phyloP scores from a whole-genome alignment of 2,329 filamentous ascomycete genomes.

The Polychaeton citri region DNA sequence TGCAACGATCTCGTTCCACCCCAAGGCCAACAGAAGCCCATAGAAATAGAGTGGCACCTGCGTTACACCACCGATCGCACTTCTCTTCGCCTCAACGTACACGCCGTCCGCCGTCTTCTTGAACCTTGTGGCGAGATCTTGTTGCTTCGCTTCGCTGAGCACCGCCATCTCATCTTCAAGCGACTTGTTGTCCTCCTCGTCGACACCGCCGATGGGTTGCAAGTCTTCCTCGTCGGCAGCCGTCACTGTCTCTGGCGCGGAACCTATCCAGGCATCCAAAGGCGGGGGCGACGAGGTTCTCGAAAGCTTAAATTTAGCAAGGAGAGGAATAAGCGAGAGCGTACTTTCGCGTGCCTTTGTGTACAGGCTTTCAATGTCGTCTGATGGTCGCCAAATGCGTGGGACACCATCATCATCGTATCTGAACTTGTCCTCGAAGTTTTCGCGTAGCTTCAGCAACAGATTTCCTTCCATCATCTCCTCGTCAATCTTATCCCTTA shows the following conservation, averaged over 20 bases:
- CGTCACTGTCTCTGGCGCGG: conserved; percentile 59
- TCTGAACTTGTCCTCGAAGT: conserved; percentile 98
- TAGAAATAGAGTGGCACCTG: conserved; percentile 96
- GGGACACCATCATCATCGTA: conserved; percentile 93
- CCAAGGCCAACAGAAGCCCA: conserved; percentile 70
- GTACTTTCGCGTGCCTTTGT: conserved; percentile 87
- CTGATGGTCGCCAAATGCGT: conserved; percentile 88
- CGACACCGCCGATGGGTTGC: conserved; percentile 77
- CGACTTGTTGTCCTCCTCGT: conserved; percentile 78
- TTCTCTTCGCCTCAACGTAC: conserved; percentile 94
- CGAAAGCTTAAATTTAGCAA: conserved; percentile 69
- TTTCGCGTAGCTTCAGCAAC: conserved; percentile 85
- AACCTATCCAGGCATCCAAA: conserved; percentile 72
- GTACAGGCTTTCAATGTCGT: conserved; percentile 94
- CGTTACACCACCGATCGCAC: conserved; percentile 87
- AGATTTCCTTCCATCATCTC: conserved; percentile 98
- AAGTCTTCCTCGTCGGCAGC: conserved; percentile 83
- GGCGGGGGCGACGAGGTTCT: conserved; percentile 65
- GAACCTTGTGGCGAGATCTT: conserved; percentile 86
- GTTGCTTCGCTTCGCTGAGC: conserved; percentile 76
- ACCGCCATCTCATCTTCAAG: conserved; percentile 94
- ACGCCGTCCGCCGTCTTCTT: conserved; percentile 98
- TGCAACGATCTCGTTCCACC: conserved; percentile 97
- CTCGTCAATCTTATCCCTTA: conserved; percentile 84
- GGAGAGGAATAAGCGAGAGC: conserved; percentile 73